Base-by-base conservation (phyloP, 2,329 filamentous ascomycete species). In the Venturia oleaginea region DNA sequence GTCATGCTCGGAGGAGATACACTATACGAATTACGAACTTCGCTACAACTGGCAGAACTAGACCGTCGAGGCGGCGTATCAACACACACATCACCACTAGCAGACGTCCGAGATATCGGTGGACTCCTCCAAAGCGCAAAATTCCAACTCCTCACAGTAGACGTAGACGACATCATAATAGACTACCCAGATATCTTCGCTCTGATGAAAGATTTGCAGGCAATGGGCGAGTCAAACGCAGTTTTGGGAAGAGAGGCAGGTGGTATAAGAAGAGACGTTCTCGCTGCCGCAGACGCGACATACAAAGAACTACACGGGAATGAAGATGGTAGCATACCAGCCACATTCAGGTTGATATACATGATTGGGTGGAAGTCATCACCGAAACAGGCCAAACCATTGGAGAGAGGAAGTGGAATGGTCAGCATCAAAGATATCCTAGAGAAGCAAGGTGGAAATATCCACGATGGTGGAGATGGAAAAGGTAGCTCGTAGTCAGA, bases 311-410 rank as follows among this genome's bases (percentile, higher is more conserved):
- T 99, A 65, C 92, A 99, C 75, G 92, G 90, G 22, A 92, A 95
- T 61, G 70, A 76, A 57, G 77, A 79, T 71, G 89, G 84, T 24
- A 84, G 79, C 2, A 69, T 81, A 2, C 94, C 94, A 0, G 94
- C 94, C 0, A 99, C 94, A 0, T 99, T 97, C 73, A 84, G 94
- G 69, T 83, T 96, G 70, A 97, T 99, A 67, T 96, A 94, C 76
- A 97, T 97, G 92, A 99, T 99, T 76, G 94, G 94, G 0, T 99
- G 94, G 94, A 95, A 93, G 73, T 90, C 92, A 69, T 88, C 90
- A 1, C 83, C 84, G 37, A 84, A 87, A 63, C 92, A 97, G 77
- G 81, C 87, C 2, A 81, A 93, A 76, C 92, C 94, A 5, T 77
- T 97, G 65, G 78, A 87, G 68, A 84, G 94, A 69, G 94, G 94